These are phyloP conservation scores for Aureobasidium musti DNA, from an alignment of 2,329 filamentous ascomycete species.

Conservation along the genomic window DNA sequence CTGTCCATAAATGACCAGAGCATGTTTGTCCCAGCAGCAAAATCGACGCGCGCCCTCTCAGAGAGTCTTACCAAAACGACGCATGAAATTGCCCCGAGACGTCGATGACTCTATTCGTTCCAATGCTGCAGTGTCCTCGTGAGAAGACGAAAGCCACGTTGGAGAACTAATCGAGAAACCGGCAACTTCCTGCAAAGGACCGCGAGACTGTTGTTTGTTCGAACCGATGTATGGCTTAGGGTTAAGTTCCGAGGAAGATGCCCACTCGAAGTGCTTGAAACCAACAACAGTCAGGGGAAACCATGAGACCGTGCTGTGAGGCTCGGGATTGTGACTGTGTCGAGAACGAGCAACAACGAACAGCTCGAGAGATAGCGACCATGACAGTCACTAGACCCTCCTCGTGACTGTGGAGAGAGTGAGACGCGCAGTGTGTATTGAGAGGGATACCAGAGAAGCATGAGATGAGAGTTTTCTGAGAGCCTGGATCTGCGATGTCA, in stretches of 20 bases:
- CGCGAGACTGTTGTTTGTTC: slow-evolving; percentile 42
- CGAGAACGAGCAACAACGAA: slow-evolving; percentile 40
- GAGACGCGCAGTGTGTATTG: slow-evolving; percentile 57
- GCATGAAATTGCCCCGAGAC: slow-evolving; percentile 61
- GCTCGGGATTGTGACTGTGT: slow-evolving; percentile 58
- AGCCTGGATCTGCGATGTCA: slow-evolving; percentile 20
- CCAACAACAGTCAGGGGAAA: slow-evolving; percentile 26
- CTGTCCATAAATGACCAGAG: slow-evolving; percentile 64
- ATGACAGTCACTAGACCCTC: slow-evolving; percentile 68
- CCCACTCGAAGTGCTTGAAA: slow-evolving; percentile 52
- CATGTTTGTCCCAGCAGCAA: slow-evolving; percentile 68
- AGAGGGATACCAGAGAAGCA: slow-evolving; percentile 17
- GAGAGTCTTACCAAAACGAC: slow-evolving; percentile 76
- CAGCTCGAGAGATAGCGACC: slow-evolving; percentile 45
- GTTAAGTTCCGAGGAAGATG: slow-evolving; percentile 89
- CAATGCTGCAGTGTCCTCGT: slow-evolving; percentile 26
- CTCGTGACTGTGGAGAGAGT: slow-evolving; percentile 79
- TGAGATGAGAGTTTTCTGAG: slow-evolving; percentile 17
- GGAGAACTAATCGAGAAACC: slow-evolving; percentile 65
- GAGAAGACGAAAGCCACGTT: neutral
- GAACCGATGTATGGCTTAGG: slow-evolving; percentile 79
- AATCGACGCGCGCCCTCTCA: slow-evolving; percentile 74
- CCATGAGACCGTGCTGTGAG: slow-evolving; percentile 58
- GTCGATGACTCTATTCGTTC: slow-evolving; percentile 39
- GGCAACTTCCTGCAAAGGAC: slow-evolving; percentile 59